phyloP scores from a whole-genome alignment of 2,329 filamentous ascomycete genomes.

The Tolypocladium cylindrosporum region DNA sequence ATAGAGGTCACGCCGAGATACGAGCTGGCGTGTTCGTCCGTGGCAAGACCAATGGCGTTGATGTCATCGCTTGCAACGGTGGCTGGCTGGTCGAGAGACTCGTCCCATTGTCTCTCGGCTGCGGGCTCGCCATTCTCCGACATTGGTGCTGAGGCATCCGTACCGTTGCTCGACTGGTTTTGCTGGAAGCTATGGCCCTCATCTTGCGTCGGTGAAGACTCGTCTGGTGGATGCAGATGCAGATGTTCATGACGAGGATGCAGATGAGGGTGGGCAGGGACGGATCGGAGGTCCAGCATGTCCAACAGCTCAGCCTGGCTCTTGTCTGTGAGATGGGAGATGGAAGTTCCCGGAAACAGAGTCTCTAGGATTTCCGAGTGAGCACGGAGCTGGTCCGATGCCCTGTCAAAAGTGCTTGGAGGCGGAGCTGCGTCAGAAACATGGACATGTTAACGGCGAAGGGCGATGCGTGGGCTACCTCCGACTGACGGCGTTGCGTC shows the following conservation, averaged over 20 bases:
- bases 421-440: slow-evolving; percentile 1
- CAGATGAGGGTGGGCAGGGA: neutral
- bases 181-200: neutral
- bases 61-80: slow-evolving; percentile 19
- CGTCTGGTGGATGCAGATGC: neutral
- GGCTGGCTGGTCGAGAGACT: slow-evolving; percentile 13
- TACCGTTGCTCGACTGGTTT: neutral
- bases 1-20: slow-evolving; percentile 57
- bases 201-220: neutral
- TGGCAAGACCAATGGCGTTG: slow-evolving; percentile 30
- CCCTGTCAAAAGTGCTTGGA: slow-evolving; percentile 14
- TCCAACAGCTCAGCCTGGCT: slow-evolving; percentile 10
- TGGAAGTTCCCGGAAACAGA: slow-evolving; percentile 10
- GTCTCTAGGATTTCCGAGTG: slow-evolving; percentile 12
- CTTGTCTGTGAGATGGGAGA: slow-evolving; percentile 11
- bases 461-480: slow-evolving; percentile 9
- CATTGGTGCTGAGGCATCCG: slow-evolving; percentile 12
- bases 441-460: slow-evolving; percentile 1
- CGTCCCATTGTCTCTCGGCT: slow-evolving; percentile 18
- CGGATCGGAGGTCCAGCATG: slow-evolving; percentile 2
- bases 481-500: slow-evolving; percentile 18
- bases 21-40: slow-evolving; percentile 44
- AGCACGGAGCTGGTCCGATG: slow-evolving; percentile 11
- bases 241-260: neutral
- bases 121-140: slow-evolving; percentile 16